Percentiles rank a stretch among this genome's conserved stretches.
Evolutionary conservation across 768 basidiomycete species (phyloP).

Genomic region (Hygrophoropsis aurantiaca): DNA sequence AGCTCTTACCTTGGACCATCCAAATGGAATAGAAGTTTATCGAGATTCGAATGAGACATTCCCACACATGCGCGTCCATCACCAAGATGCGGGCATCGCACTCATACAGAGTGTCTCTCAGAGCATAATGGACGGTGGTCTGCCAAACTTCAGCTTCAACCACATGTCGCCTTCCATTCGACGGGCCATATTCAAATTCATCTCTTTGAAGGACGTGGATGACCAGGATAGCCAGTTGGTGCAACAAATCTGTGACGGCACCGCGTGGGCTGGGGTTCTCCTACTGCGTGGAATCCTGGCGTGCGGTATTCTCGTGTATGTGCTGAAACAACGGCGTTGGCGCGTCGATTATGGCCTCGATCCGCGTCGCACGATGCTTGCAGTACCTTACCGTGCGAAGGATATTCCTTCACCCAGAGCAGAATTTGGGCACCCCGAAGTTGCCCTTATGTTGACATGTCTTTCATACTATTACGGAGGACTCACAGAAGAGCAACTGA

Average conservation of each 20-base stretch:
- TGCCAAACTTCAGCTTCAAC: slow-evolving; percentile 9
- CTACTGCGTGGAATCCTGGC: slow-evolving; percentile 35
- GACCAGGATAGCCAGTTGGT: slow-evolving; percentile 8
- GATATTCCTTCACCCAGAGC: slow-evolving; percentile 22
- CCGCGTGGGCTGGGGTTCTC: slow-evolving; percentile 23
- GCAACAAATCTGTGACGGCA: neutral
- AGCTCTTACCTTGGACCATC: slow-evolving; percentile 9
- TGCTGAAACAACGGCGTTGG: slow-evolving; percentile 35
- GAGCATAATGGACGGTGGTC: slow-evolving; percentile 6
- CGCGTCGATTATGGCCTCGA: slow-evolving; percentile 39
- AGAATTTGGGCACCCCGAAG: slow-evolving; percentile 28
- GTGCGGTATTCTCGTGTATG: slow-evolving; percentile 29
- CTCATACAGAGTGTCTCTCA: slow-evolving; percentile 9
- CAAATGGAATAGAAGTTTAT: slow-evolving; percentile 1
- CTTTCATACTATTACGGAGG: slow-evolving; percentile 25
- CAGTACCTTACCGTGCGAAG: slow-evolving; percentile 29
- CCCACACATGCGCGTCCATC: slow-evolving; percentile 14
- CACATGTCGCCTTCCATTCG: slow-evolving; percentile 1
- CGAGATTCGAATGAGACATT: neutral
- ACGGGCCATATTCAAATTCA: slow-evolving; percentile 19
- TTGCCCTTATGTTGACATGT: slow-evolving; percentile 18
- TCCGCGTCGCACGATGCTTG: slow-evolving; percentile 29
- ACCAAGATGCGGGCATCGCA: slow-evolving; percentile 3
- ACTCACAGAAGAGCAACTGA: slow-evolving; percentile 16
- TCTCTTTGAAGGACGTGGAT: slow-evolving; percentile 3